Base-by-base conservation (phyloP, 805 yeast species). In the Yamadazyma kitorensis region DNA sequence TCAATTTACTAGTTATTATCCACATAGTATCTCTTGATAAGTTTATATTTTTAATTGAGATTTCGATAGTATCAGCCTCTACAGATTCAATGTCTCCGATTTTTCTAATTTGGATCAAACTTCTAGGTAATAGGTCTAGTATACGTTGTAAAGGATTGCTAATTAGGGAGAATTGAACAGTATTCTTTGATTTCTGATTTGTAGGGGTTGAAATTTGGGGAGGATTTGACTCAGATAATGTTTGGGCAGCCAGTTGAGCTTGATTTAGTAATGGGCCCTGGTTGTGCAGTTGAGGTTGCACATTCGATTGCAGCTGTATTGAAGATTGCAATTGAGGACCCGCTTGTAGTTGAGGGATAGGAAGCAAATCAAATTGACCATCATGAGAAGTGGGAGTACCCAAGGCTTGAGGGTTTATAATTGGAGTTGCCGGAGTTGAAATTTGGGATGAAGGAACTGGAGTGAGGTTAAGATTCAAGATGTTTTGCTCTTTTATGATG, bases 21-120 rank as follows among this genome's bases (percentile, higher is more conserved):
- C 98, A 93, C 88, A 89, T 91, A 48, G 87, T 93, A 40, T 95
- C 96, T 45, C 98, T 66, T 3, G 95, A 78, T 11, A 93, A 61
- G 44, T 83, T 77, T 14, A 86, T 68, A 49, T 93, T 97, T 48
- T 80, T 86, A 34, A 87, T 74, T 52, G 79, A 79, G 4, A 93
- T 60, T 50, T 93, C 98, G 3, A 89, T 75, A 2, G 86, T 72
- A 48, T 93, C 96, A 1, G 89, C 83, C 41, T 77, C 82, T n/a
- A 74, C 81, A 1, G 67, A 56, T 6, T 61, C 57, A 27, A 65
- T 13, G 57, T 61, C 57, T 55, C 70, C 31, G 61, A 64, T 46
- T 68, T 66, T 48, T 23, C 48, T 49, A 3, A 89, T 76, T 46
- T 70, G 65, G 2, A 86, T 89, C 21, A 70, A 72, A 18, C 83